These are phyloP conservation scores for Monilinia fructicola DNA, from an alignment of 2,329 filamentous ascomycete genomes.

Conservation along the genomic window DNA sequence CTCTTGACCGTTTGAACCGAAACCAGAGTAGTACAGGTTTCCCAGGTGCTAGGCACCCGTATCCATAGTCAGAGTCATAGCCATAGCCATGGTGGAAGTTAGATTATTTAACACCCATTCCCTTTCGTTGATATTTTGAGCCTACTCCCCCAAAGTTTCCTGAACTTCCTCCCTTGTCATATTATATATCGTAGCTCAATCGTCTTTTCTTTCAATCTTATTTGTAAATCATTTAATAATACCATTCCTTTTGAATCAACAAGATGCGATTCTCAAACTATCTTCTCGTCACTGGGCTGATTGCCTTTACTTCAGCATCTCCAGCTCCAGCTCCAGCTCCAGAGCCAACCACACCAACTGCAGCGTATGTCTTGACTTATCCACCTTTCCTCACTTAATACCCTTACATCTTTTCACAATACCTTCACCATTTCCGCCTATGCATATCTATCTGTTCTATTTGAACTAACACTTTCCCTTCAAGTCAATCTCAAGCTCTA, in stretches of 20 bases:
- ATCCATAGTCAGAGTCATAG: not conserved
- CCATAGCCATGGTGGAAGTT: not conserved
- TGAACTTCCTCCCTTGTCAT: not conserved
- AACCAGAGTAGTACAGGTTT: not conserved
- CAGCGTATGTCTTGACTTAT: constrained; percentile 19
- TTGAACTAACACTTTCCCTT: not conserved
- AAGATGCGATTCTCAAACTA: constrained; percentile 17
- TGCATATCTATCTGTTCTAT: not conserved
- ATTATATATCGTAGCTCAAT: not conserved
- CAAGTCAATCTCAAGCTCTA: constrained; percentile 21
- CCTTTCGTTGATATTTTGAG: constrained; percentile 1
- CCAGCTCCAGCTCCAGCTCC: constrained; percentile 20
- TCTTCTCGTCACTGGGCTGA: constrained; percentile 16
- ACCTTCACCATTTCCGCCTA: not conserved
- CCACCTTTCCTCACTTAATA: not conserved
- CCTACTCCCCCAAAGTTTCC: not conserved
- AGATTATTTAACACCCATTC: not conserved
- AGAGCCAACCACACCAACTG: constrained; percentile 10
- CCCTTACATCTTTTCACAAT: too few species aligned
- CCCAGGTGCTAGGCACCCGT: constrained; percentile 18
- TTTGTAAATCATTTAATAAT: not conserved
- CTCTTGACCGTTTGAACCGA: not conserved
- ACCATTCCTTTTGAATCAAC: not conserved
- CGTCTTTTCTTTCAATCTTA: not conserved
- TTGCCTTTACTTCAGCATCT: constrained; percentile 21